Percentiles rank a stretch among this genome's conserved stretches.
These are phyloP conservation scores for Chytriomyces sp. DNA, from an alignment of 192 early-diverging fungal species.

Conservation along the genomic window DNA sequence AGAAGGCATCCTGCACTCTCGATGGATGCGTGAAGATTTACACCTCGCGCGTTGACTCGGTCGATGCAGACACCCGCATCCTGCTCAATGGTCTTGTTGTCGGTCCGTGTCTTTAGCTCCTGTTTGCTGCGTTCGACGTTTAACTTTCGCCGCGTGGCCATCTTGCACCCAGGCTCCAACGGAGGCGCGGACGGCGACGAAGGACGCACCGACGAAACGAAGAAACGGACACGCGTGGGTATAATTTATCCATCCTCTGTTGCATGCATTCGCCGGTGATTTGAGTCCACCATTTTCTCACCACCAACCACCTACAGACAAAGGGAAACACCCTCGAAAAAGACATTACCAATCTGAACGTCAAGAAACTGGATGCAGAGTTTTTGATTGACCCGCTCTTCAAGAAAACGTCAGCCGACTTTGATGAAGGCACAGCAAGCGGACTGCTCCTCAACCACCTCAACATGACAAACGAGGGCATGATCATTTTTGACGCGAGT, in stretches of 20 bases:
- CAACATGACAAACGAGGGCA: slow-evolving; percentile 75
- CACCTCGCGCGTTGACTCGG: slow-evolving; percentile 94
- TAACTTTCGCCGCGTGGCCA: neutral
- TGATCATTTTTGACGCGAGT: slow-evolving; percentile 92
- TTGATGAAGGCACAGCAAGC: slow-evolving; percentile 95
- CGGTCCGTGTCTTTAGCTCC: slow-evolving; percentile 27
- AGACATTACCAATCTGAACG: slow-evolving; percentile 73
- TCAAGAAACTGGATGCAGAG: slow-evolving; percentile 89
- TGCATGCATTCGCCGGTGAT: neutral
- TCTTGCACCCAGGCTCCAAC: neutral
- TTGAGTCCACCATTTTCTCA: neutral
- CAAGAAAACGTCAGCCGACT: slow-evolving; percentile 97
- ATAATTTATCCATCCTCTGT: neutral
- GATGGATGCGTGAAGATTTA: slow-evolving; percentile 98
- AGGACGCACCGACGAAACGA: slow-evolving; percentile 21
- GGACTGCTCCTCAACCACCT: slow-evolving; percentile 90
- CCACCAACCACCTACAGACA: slow-evolving; percentile 14
- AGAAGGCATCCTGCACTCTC: slow-evolving; percentile 94
- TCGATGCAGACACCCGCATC: slow-evolving; percentile 88
- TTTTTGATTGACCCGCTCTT: slow-evolving; percentile 94
- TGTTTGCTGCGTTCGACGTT: neutral
- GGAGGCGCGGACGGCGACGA: slow-evolving; percentile 20
- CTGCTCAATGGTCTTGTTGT: slow-evolving; percentile 85
- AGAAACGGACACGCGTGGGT: slow-evolving; percentile 14
- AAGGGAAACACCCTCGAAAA: slow-evolving; percentile 73